Conservation (phyloP, 306 rosid species). For the Cicer bijugum region DNA sequence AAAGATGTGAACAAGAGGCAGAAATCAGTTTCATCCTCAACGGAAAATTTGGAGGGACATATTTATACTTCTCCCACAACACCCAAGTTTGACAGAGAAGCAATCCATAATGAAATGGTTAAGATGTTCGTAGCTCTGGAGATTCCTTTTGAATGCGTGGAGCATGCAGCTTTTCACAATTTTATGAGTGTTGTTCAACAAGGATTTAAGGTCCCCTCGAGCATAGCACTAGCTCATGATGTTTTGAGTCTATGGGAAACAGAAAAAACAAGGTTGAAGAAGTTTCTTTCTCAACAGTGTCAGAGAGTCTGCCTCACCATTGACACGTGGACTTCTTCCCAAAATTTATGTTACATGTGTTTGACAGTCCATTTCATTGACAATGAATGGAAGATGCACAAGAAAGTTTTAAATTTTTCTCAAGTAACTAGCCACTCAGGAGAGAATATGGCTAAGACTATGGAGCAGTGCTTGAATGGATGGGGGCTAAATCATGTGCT, state of each 20-base stretch:
- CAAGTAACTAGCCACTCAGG: background rate
- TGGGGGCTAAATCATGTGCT: slow-evolving; percentile 6
- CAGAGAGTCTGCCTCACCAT: slow-evolving; percentile 25
- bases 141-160: slow-evolving; percentile 23
- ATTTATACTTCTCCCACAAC: background rate
- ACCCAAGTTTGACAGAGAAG: slow-evolving; percentile 12
- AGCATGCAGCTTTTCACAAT: background rate
- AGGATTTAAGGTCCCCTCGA: background rate
- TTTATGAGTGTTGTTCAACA: background rate
- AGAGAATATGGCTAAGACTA: background rate
- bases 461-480: slow-evolving; percentile 12
- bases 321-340: slow-evolving; percentile 5
- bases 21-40: slow-evolving; percentile 18
- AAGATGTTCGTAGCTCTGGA: slow-evolving; percentile 3
- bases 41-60: background rate
- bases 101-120: background rate
- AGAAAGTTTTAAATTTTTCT: slow-evolving; percentile 27
- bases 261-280: slow-evolving; percentile 1
- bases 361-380: slow-evolving; percentile 22
- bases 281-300: slow-evolving; percentile 21
- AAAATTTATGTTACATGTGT: slow-evolving; percentile 11
- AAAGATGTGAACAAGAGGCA: background rate
- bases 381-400: slow-evolving; percentile 9
- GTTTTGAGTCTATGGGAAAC: background rate
- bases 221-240: slow-evolving; percentile 3